Evolutionary conservation across 2,329 filamentous ascomycete species (phyloP), one percentile per base, ranked within the genome.

Genomic region (Neonectria punicea): DNA sequence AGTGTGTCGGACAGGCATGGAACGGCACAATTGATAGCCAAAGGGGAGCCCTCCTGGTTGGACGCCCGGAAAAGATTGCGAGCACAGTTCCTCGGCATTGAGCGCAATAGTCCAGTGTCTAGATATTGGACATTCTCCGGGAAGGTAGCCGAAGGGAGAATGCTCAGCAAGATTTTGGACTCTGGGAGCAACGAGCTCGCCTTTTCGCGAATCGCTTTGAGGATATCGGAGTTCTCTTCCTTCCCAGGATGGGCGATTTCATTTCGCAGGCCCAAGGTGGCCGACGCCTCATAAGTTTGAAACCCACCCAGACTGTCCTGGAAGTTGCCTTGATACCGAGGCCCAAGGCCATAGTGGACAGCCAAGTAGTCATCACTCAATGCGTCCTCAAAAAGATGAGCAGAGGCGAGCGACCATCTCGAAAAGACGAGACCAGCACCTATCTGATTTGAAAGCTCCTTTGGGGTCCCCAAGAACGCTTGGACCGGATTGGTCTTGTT

Each of bases 281-380:
- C 95, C 1, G 96, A 98, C 7, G 96, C 95, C 73, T 92, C 90
- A 76, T 99, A 99, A 0, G 97, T 99, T 76, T 98, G 94, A 74
- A 99, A 97, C 2, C 94, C 95, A 5, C 97, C 96, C 14, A 99
- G 86, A 71, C 93, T 96, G 75, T 99, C 96, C 79, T 99, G 96
- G 72, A 97, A 97, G 76, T 99, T 99, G 16, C 96, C 96, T 75
- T 93, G 91, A 73, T 99, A 99, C 53, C 93, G 89, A 25, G 94
- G 92, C 0, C 96, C 95, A 18, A 99, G 89, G 54, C 94, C 92
- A 76, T 92, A 93, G 74, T 97, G 93, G 0, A 99, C 96, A 13
- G 95, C 91, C 60, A 99, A 85, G 65, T 97, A 87, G 78, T 99
- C 96, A 75, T 98, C 95, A 64, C 93, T 97, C 39, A 98, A 83